These are phyloP conservation scores for Saturnispora sanitii DNA, from an alignment of 805 yeast species.

Conservation along the genomic window DNA sequence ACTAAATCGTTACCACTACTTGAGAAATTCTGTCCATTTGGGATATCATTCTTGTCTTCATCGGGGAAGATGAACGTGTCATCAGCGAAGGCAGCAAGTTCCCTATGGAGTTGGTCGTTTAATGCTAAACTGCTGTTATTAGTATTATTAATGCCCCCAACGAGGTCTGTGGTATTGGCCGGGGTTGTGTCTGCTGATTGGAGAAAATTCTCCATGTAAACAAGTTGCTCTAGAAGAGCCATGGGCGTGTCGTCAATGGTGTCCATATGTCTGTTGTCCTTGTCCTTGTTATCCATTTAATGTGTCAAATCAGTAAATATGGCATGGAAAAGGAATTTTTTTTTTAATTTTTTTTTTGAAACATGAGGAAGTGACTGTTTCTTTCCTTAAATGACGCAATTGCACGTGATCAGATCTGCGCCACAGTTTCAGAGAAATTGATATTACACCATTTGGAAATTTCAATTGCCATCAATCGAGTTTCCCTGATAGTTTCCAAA, in stretches of 20 bases:
- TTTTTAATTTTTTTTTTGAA: not conserved
- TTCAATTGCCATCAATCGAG: slow-evolving; percentile 52
- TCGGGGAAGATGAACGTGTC: slow-evolving; percentile 74
- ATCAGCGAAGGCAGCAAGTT: slow-evolving; percentile 75
- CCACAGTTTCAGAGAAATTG: slow-evolving; percentile 50
- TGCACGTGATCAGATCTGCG: slow-evolving; percentile 22
- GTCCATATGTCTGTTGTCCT: slow-evolving; percentile 2
- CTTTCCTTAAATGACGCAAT: not conserved
- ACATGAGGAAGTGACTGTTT: too few species aligned
- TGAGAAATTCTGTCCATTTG: too few species aligned
- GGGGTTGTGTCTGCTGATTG: slow-evolving; percentile 30
- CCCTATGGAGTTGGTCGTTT: slow-evolving; percentile 48
- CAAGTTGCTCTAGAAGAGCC: slow-evolving; percentile 62
- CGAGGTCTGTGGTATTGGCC: slow-evolving; percentile 27
- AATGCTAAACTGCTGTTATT: slow-evolving; percentile 21
- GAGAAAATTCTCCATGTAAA: slow-evolving; percentile 70
- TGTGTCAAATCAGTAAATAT: not conserved
- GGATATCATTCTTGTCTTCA: slow-evolving; percentile 57
- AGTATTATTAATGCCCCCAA: slow-evolving; percentile 23
- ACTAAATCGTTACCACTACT: slow-evolving; percentile 9
- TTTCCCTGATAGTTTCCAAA: slow-evolving; percentile 48
- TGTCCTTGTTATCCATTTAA: not conserved
- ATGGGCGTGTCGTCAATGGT: slow-evolving; percentile 27
- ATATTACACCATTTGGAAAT: slow-evolving; percentile 55
- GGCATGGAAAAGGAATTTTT: not conserved